Evolutionary conservation across 768 basidiomycete genomes (phyloP).

Genomic region (Wakefieldia striispora): DNA sequence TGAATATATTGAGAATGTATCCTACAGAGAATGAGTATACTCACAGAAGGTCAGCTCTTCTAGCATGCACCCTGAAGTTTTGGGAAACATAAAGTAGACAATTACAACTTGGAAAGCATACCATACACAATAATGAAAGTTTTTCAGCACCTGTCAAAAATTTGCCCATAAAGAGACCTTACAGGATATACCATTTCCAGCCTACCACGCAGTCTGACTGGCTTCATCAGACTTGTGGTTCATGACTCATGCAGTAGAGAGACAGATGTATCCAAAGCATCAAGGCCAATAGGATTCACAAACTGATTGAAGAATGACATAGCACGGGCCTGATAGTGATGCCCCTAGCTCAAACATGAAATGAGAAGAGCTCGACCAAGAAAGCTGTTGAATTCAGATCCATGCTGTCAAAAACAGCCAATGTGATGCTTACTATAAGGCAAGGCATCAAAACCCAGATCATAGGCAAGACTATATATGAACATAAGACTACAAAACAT

Average conservation of each 20-base stretch:
- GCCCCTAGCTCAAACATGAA: slow-evolving; percentile 57
- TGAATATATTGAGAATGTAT: too few species aligned
- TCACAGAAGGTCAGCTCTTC: slow-evolving; percentile 14
- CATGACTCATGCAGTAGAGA: too few species aligned
- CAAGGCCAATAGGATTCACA: slow-evolving; percentile 11
- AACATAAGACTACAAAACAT: slow-evolving; percentile 1
- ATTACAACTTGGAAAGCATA: not conserved
- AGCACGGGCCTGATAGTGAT: slow-evolving; percentile 50
- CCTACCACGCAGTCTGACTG: not conserved
- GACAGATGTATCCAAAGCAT: not conserved
- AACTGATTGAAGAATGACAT: slow-evolving; percentile 3
- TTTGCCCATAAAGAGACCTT: not conserved
- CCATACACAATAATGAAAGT: slow-evolving; percentile 1
- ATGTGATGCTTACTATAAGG: slow-evolving; percentile 1
- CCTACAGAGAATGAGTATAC: not conserved
- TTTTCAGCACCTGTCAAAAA: not conserved
- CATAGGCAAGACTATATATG: slow-evolving; percentile 3
- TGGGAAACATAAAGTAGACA: not conserved
- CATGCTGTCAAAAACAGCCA: not conserved
- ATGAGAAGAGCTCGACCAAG: slow-evolving; percentile 65
- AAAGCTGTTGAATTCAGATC: slow-evolving; percentile 38
- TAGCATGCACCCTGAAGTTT: slow-evolving; percentile 1
- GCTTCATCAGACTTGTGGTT: not conserved
- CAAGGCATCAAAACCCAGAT: not conserved
- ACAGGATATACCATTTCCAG: slow-evolving; percentile 13